Conservation (phyloP, 83 land plant species). For the Larix sibirica region DNA sequence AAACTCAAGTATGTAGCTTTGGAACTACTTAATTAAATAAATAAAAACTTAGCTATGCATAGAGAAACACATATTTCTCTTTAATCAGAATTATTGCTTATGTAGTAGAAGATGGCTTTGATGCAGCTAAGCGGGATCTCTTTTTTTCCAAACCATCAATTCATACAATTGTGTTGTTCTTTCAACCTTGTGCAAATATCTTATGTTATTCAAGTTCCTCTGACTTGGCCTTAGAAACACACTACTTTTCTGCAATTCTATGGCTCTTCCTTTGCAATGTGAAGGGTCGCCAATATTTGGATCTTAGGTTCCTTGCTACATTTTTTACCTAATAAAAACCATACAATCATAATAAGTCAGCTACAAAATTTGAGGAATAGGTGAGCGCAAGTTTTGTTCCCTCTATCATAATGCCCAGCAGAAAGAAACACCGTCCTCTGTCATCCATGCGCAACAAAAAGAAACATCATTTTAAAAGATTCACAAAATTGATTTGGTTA, state of each 20-base stretch:
- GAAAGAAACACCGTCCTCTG: too few species aligned
- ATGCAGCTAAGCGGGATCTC: slow-evolving; percentile 42
- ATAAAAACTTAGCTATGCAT: too few species aligned
- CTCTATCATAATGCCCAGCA: too few species aligned
- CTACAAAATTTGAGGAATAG: neutral
- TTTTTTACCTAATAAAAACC: slow-evolving; percentile 54
- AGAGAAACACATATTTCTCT: too few species aligned
- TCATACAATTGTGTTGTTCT: slow-evolving; percentile 67
- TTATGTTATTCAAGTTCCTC: slow-evolving; percentile 80
- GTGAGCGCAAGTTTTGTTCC: neutral
- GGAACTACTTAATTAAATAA: too few species aligned
- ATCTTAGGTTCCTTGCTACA: slow-evolving; percentile 75
- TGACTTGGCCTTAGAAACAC: slow-evolving; percentile 64
- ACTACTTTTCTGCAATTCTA: slow-evolving; percentile 51
- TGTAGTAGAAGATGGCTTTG: slow-evolving; percentile 35
- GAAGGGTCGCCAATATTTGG: slow-evolving; percentile 56
- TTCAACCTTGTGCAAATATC: slow-evolving; percentile 56
- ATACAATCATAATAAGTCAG: neutral
- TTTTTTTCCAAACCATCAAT: slow-evolving; percentile 74
- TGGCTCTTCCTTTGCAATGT: slow-evolving; percentile 56
- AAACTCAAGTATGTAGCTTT: too few species aligned
- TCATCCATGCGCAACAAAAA: neutral
- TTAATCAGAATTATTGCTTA: slow-evolving; percentile 3
- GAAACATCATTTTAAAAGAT: neutral
- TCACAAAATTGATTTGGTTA: slow-evolving; percentile 41